Base-by-base conservation (phyloP, 2,329 filamentous ascomycete genomes). In the Verticillium isaacii region DNA sequence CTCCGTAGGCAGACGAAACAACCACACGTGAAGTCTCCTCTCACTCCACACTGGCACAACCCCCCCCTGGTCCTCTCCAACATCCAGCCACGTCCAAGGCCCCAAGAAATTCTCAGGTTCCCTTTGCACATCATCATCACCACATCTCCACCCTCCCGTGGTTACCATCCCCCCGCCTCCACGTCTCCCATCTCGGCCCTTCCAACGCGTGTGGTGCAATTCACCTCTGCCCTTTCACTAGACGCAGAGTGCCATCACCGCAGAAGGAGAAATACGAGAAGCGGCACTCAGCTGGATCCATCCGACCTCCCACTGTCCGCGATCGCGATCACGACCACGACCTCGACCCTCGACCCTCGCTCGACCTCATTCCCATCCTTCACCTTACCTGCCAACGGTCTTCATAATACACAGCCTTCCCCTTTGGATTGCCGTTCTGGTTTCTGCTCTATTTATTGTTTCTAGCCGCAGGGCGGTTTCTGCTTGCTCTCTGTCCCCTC, bases 221-320 rank as follows among this genome's bases (percentile, higher is more conserved):
- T 23, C 32, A n/a, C 64, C 50, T 64, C 64, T 65, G 64, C 64
- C 63, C 64, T 65, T 65, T 65, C 63, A 64, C 61, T 65, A 65
- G 64, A 64, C 61, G 64, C 64, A 65, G 64, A 63, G 60, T 64
- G 60, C 56, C 61, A 19, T 25, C 41, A 37, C 41, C 41, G 36
- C 56, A 29, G 62, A 63, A 59, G 64, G 61, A 61, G 64, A 61
- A 54, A 64, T 36, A 32, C 60, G 62, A 54, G 62, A 57, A 57
- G 32, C 32, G 32, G 55, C 17, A 32, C 32, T 17, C 55, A 57
- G 55, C 32, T 50, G 45, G 19, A 23, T 50, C n/a, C 9, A 50
- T 50, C 45, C 45, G 45, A 50, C 45, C 45, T 50, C 23, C 45
- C 8, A 50, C 23, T 23, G 45, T 50, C 23, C 45, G 45, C 45